Conservation (phyloP, 2,329 filamentous ascomycete genomes). For the Colletotrichum shisoi region DNA sequence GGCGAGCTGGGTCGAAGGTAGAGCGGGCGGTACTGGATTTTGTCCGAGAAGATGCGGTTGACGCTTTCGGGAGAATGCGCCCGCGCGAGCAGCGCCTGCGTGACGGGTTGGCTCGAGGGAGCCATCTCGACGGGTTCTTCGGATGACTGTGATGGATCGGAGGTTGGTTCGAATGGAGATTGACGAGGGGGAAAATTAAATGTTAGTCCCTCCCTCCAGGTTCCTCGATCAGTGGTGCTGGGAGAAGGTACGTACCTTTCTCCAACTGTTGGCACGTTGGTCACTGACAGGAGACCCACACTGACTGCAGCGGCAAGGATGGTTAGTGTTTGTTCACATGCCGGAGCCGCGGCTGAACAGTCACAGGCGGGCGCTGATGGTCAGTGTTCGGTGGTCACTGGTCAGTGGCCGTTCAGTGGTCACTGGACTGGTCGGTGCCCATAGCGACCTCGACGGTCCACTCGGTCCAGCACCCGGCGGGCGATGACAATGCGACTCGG, state of each 20-base stretch:
- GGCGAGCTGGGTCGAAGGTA: slow-evolving; percentile 80
- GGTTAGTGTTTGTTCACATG: slow-evolving; percentile 32
- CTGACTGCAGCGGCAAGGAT: slow-evolving; percentile 25
- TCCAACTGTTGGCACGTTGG: slow-evolving; percentile 10
- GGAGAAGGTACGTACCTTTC: slow-evolving; percentile 9
- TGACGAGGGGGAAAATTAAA: slow-evolving; percentile 35
- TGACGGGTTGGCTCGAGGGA: slow-evolving; percentile 52
- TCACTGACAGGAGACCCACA: not conserved
- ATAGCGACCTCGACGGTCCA: slow-evolving; percentile 32
- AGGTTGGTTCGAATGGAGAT: not conserved
- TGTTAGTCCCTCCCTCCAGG: slow-evolving; percentile 41
- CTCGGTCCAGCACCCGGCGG: slow-evolving; percentile 17
- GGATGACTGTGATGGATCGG: not conserved
- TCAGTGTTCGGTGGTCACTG: too few relatives aligned
- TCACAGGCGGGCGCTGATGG: not conserved
- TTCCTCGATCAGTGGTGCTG: not conserved
- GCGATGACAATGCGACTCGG: slow-evolving; percentile 30
- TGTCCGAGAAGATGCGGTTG: slow-evolving; percentile 77
- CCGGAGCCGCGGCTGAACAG: slow-evolving; percentile 29
- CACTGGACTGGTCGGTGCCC: not conserved
- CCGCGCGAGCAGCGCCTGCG: slow-evolving; percentile 73
- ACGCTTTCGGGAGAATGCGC: slow-evolving; percentile 80
- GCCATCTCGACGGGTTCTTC: slow-evolving; percentile 45
- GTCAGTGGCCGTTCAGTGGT: too few relatives aligned
- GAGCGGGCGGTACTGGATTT: slow-evolving; percentile 82